A percentile compares a stretch with the other conserved stretches of the same genome.
Evolutionary conservation across 2,329 filamentous ascomycete genomes (phyloP).

Genomic region (Colletotrichum lini): DNA sequence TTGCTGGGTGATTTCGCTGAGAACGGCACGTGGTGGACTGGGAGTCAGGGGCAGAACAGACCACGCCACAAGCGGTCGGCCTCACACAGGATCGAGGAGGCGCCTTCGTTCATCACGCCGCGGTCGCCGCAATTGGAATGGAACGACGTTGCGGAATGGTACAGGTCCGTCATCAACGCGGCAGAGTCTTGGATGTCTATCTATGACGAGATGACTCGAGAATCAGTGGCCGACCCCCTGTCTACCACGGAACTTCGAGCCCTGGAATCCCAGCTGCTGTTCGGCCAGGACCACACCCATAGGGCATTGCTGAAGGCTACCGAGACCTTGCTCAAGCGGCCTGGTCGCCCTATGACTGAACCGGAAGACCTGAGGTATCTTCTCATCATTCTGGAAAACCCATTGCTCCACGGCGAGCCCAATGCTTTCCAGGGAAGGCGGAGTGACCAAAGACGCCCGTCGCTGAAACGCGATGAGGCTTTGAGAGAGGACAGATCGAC

Average conservation of each 20-base stretch:
- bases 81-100: conserved; percentile 52
- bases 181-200: conserved; percentile 76
- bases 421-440: conserved; percentile 59
- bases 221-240: conserved; percentile 49
- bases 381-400: conserved; percentile 84
- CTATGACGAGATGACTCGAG: conserved; percentile 65
- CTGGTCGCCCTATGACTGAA: conserved; percentile 76
- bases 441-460: conserved; percentile 42
- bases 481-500: conserved; percentile 14
- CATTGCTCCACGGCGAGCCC: conserved; percentile 72
- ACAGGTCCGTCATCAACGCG: conserved; percentile 76
- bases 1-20: conserved; percentile 83
- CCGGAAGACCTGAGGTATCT: conserved; percentile 83
- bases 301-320: conserved; percentile 81
- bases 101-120: conserved; percentile 63
- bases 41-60: conserved; percentile 57
- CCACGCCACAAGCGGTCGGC: conserved; percentile 50
- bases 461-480: conserved; percentile 15
- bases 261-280: conserved; percentile 63
- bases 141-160: conserved; percentile 80
- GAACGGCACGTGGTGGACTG: conserved; percentile 88
- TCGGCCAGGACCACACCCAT: conserved; percentile 78
- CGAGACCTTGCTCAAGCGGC: conserved; percentile 85
- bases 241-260: conserved; percentile 56
- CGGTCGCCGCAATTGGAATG: conserved; percentile 82